phyloP scores from a whole-genome alignment of 1,284 basidiomycete species.

The Sparassis latifolia region DNA sequence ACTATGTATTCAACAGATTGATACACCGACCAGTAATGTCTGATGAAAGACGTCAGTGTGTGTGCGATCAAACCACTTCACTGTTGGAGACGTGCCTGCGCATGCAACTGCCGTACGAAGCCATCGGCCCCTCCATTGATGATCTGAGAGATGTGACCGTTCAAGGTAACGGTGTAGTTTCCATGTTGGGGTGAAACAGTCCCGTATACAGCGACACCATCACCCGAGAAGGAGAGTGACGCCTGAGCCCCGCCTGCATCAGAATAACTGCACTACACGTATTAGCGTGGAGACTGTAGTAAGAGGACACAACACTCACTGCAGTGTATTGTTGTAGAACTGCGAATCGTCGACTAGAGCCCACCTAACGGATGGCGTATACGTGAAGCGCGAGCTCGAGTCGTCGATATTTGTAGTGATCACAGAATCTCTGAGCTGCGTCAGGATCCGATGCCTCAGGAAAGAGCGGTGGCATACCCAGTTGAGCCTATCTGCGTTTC shows the following conservation, averaged over 20 bases:
- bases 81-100: constrained; percentile 26
- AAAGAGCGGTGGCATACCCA: constrained; percentile 26
- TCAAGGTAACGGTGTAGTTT: constrained; percentile 37
- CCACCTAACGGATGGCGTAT: constrained; percentile 35
- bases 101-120: constrained; percentile 28
- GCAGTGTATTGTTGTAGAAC: constrained; percentile 34
- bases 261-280: constrained; percentile 8
- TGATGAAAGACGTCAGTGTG: constrained; percentile 13
- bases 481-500: constrained; percentile 31
- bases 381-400: constrained; percentile 30
- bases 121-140: constrained; percentile 25
- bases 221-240: constrained; percentile 39
- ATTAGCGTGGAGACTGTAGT: neutral
- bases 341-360: constrained; percentile 19
- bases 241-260: constrained; percentile 33
- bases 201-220: constrained; percentile 45
- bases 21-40: constrained; percentile 38
- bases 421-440: constrained; percentile 21
- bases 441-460: neutral
- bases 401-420: constrained; percentile 34
- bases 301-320: constrained; percentile 23
- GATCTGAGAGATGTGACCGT: constrained; percentile 28
- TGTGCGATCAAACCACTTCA: constrained; percentile 1
- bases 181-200: constrained; percentile 44
- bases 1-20: neutral